Conservation (phyloP, 179 eudicot species). For the Pouteria campechiana region DNA sequence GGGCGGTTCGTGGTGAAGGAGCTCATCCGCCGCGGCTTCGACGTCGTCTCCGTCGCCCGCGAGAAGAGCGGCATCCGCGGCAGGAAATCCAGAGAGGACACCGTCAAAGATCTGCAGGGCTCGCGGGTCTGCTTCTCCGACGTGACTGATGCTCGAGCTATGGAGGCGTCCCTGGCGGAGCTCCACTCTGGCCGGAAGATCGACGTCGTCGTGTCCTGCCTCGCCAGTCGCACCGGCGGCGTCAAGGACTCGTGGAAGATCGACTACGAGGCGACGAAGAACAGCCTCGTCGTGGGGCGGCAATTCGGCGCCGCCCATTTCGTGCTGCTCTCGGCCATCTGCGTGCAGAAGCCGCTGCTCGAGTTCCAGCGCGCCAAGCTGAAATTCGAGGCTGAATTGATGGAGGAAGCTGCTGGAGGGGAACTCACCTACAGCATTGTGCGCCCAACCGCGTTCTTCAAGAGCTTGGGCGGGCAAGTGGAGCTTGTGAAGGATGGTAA, state of each 20-base stretch:
- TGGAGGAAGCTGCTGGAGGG: conserved; percentile 45
- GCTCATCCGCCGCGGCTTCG: conserved; percentile 59
- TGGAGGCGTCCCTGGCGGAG: conserved; percentile 34
- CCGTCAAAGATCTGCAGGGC: conserved; percentile 41
- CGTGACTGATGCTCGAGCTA: conserved; percentile 53
- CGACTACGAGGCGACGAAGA: conserved; percentile 82
- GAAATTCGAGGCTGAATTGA: conserved; percentile 80
- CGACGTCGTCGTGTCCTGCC: conserved; percentile 86
- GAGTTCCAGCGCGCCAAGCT: conserved; percentile 85
- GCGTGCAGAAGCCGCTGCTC: conserved; percentile 90
- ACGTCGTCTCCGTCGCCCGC: conserved; percentile 81
- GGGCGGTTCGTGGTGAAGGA: conserved; percentile 81
- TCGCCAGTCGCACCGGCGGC: conserved; percentile 80
- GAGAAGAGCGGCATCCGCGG: conserved; percentile 77
- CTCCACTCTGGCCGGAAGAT: conserved; percentile 48
- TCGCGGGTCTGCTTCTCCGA: conserved; percentile 83
- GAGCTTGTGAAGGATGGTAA: conserved; percentile 89
- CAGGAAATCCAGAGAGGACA: conserved; percentile 49
- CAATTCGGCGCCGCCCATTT: conserved; percentile 70
- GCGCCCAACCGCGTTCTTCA: conserved; percentile 89
- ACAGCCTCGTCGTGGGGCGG: conserved; percentile 65
- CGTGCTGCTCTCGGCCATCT: conserved; percentile 79
- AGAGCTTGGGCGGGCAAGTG: conserved; percentile 93
- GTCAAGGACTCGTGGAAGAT: conserved; percentile 80
- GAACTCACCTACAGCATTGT: conserved; percentile 67